Evolutionary conservation across 1,284 basidiomycete genomes (phyloP).

Genomic region (Microbotryum intermedium): DNA sequence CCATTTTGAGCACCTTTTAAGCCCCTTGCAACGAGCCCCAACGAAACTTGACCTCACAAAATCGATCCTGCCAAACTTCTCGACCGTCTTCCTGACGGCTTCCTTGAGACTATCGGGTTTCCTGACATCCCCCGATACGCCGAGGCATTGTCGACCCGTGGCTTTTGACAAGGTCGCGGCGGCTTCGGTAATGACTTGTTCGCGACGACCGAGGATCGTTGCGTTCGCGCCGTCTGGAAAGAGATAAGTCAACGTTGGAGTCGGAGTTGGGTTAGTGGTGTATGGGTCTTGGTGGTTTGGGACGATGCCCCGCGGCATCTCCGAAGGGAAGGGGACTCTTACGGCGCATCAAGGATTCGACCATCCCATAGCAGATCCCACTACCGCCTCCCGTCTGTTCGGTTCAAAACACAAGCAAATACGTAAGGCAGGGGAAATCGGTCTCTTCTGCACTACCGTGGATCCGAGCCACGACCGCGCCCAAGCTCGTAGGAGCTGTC

Average conservation of each 20-base stretch:
- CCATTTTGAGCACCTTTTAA: too few relatives aligned
- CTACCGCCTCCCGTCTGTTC: conserved; percentile 21
- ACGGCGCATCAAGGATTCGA: conserved; percentile 76
- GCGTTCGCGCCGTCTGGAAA: conserved; percentile 39
- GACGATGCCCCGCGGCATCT: conserved; percentile 37
- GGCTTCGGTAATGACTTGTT: conserved; percentile 62
- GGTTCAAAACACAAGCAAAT: conserved; percentile 40
- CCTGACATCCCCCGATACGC: conserved; percentile 74
- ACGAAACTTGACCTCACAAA: conserved; percentile 55
- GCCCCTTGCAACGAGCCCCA: too few relatives aligned
- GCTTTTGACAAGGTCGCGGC: conserved; percentile 61
- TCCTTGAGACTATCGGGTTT: conserved; percentile 60
- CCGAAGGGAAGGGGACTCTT: conserved; percentile 35
- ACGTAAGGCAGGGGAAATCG: conserved; percentile 37
- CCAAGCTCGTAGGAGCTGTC: too few relatives aligned
- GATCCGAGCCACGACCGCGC: too few relatives aligned
- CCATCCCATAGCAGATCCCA: conserved; percentile 77
- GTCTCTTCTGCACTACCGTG: too few relatives aligned
- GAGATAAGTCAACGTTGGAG: too few relatives aligned
- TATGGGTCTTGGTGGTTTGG: background rate
- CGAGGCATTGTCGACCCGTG: conserved; percentile 64
- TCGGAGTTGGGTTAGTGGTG: background rate
- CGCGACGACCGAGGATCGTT: conserved; percentile 41
- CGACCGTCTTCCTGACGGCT: conserved; percentile 67
- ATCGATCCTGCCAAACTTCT: conserved; percentile 78